Base-by-base conservation (phyloP, 495 filamentous ascomycete species). In the Hyphodiscus hymeniophilus region DNA sequence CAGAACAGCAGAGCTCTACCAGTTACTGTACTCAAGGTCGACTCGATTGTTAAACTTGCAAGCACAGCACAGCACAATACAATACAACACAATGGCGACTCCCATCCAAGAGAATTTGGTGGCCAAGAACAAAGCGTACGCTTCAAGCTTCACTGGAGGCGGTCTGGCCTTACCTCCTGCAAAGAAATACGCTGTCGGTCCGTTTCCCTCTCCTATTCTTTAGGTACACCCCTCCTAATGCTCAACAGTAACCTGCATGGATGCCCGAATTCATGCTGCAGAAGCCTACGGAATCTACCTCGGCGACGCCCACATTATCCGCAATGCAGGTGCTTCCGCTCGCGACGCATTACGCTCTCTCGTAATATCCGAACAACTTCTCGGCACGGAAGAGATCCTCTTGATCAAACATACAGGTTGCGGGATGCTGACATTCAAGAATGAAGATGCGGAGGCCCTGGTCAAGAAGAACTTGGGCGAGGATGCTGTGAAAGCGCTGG, bases 351-450 rank as follows among this genome's bases (percentile, higher is more conserved):
- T 90, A 1, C 79, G 87, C 43, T 83, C 77, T 30, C 72, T 94
- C 50, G 67, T 89, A 31, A 89, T 94, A 54, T 87, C 82, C 3
- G 70, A 94, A 69, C 87, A 94, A 61, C 69, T 90, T 3, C 75
- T 94, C 7, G 84, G 81, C n/a, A 95, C 87, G 0, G 71, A 68
- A 0, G 86, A 89, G 57, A 79, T 94, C 26, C 54, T 91, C 22
- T 54, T 94, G 17, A 67, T 94, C 48, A 90, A 94, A 65, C 85
- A 94, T 43, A 82, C 76, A 5, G 82, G 80, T 4, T 94, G 87
- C 55, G 87, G 87, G 22, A 92, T 92, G 88, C 57, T 89, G 33
- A 87, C 79, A 0, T 94, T 91, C 55, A 72, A 70, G 3, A 86
- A 90, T 48, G 72, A 74, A 46, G 78, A 77, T 45, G 76, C 82